Evolutionary conservation across 495 filamentous ascomycete species (phyloP), one percentile per base, ranked within the genome.

Genomic region (Aspergillus nanangensis): DNA sequence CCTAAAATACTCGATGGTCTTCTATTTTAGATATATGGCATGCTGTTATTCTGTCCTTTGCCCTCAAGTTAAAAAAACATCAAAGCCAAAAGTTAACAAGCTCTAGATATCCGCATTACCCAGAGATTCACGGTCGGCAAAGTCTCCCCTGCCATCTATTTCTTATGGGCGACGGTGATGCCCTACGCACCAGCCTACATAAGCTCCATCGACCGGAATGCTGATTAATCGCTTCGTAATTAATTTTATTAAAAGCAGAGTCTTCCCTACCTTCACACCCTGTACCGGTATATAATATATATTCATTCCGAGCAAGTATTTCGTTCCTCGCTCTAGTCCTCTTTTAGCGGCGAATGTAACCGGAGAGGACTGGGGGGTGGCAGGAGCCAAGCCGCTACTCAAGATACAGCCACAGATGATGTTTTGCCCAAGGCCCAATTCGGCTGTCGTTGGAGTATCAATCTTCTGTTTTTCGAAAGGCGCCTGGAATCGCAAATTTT

Each of bases 141-240:
- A 40, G 47, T 50, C 15, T 50, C 41, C 25, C 41, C 47, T 5
- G 14, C 21, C 8, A 44, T 50, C 24, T 50, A 41, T 17, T 50
- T 50, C 25, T 15, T 50, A 29, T 50, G 47, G 47, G 47, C 41
- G 4, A 15, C 35, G 0, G 41, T 50, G 0, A 41, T 50, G 17
- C 32, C 45, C 13, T 34, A 18, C 41, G 45, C 47, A 14, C 47
- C 47, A 9, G 47, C 41, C 34, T 50, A 41, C 25, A 45, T 41
- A 4, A 45, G 20, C 25, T 50, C 44, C 41, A 8, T n/a, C n/a
- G n/a, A n/a, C 34, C 17, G 47, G 47, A 15, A 45, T 50, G 24
- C 47, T 50, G 15, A 18, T 50, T 19, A 50, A 50, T 38, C 47
- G 47, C 7, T 50, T 50, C 34, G 35, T 50, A 24, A 40, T 50